A percentile compares a stretch with the other conserved stretches of the same genome.
Evolutionary conservation across 148 eudicot genomes (phyloP).

Genomic region (Nyssa sinensis): DNA sequence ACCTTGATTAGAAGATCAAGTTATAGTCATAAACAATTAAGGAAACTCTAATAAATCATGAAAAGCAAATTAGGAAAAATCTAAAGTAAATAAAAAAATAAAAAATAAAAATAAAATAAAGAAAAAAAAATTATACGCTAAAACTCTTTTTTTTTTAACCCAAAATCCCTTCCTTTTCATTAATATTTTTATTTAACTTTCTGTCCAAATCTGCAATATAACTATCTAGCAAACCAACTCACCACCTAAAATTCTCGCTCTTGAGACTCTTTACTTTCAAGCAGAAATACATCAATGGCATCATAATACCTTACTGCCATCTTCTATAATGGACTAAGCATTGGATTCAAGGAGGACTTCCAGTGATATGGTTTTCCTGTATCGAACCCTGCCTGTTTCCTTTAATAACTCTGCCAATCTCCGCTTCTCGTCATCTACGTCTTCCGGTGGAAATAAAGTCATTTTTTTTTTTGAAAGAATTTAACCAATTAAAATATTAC

Average conservation of each 20-base stretch:
- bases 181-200: not conserved
- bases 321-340: not conserved
- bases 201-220: not conserved
- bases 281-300: not conserved
- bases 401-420: conserved; percentile 54
- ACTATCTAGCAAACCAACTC: not conserved
- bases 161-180: not conserved
- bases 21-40: no score
- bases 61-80: no score
- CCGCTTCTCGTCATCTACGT: conserved; percentile 71
- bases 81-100: no score
- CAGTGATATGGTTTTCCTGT: conserved; percentile 56
- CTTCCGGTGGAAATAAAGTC: no score
- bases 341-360: conserved; percentile 50
- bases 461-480: no score
- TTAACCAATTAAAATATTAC: no score
- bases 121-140: no score
- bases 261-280: conserved; percentile 1
- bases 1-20: no score
- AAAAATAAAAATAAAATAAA: no score
- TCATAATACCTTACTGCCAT: conserved; percentile 13
- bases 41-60: no score
- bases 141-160: no score
- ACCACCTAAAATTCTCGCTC: not conserved
- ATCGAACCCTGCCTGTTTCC: conserved; percentile 59